A percentile compares a stretch with the other conserved stretches of the same genome.
Conservation (phyloP, 768 basidiomycete genomes). For the Daedaleopsis sinensis region DNA sequence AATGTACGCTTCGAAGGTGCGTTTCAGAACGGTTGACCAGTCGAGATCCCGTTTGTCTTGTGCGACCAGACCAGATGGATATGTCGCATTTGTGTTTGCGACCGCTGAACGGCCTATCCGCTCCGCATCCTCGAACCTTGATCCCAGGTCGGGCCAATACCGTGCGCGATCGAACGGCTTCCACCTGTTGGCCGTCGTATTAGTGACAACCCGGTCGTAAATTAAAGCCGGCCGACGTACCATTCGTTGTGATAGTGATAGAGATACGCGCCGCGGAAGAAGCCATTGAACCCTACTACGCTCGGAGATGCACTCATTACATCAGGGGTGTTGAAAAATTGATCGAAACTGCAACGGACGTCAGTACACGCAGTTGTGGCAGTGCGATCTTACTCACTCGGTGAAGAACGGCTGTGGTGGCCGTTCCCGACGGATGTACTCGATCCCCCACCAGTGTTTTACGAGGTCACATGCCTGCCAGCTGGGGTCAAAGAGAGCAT, state of each 20-base stretch:
- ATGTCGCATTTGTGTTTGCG: constrained; percentile 4
- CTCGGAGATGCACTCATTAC: constrained; percentile 77
- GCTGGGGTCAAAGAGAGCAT: constrained; percentile 95
- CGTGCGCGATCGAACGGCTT: constrained; percentile 88
- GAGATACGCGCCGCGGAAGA: constrained; percentile 93
- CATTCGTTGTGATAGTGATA: constrained; percentile 97
- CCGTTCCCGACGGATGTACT: constrained; percentile 77
- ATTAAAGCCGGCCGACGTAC: constrained; percentile 42
- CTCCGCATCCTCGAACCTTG: constrained; percentile 76
- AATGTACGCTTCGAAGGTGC: constrained; percentile 92
- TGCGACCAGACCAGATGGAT: constrained; percentile 7
- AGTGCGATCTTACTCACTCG: constrained; percentile 49
- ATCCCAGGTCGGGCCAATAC: constrained; percentile 93
- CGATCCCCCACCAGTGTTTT: constrained; percentile 1
- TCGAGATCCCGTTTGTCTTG: constrained; percentile 79
- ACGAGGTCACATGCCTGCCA: constrained; percentile 88
- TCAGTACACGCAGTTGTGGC: neutral
- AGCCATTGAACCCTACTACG: constrained; percentile 89
- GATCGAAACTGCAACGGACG: constrained; percentile 61
- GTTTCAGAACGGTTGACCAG: constrained; percentile 94
- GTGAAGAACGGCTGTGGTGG: constrained; percentile 95
- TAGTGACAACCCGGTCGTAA: neutral
- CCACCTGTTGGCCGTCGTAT: constrained; percentile 65
- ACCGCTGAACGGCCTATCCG: constrained; percentile 54
- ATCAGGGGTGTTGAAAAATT: constrained; percentile 84